These are phyloP conservation scores for Mimosa bimucronata DNA, from an alignment of 306 rosid genomes.

Conservation along the genomic window DNA sequence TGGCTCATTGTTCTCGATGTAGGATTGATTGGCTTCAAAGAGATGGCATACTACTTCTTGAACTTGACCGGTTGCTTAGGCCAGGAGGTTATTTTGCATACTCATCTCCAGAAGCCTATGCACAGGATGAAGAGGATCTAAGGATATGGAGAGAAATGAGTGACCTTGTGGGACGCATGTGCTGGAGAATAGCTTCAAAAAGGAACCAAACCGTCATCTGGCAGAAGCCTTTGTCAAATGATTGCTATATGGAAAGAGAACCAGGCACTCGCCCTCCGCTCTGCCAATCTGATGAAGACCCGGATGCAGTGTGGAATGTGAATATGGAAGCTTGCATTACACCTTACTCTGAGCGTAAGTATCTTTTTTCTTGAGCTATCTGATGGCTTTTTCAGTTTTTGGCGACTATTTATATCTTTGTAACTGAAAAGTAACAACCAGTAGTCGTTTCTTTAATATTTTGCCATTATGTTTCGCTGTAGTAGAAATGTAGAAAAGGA, in stretches of 20 bases:
- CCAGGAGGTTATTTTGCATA: constrained; percentile 95
- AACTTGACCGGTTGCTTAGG: constrained; percentile 83
- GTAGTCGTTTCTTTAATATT: constrained; percentile 12
- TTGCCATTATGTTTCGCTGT: neutral
- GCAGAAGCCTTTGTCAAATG: constrained; percentile 92
- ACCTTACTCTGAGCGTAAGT: constrained; percentile 82
- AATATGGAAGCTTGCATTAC: constrained; percentile 90
- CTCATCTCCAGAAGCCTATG: constrained; percentile 97
- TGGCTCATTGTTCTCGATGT: constrained; percentile 97
- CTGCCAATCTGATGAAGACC: constrained; percentile 82
- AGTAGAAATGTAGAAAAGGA: neutral
- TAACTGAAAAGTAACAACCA: neutral
- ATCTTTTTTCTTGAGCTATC: constrained; percentile 36
- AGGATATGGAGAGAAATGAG: constrained; percentile 97
- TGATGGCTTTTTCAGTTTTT: constrained; percentile 35
- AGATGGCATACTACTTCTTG: constrained; percentile 91
- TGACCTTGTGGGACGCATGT: constrained; percentile 80
- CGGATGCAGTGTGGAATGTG: constrained; percentile 89
- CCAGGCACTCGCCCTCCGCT: constrained; percentile 86
- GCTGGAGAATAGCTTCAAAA: constrained; percentile 87
- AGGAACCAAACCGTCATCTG: constrained; percentile 92
- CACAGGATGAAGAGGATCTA: constrained; percentile 95
- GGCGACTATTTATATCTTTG: neutral
- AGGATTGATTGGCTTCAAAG: constrained; percentile 98
- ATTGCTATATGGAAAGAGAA: constrained; percentile 80